Conservation (phyloP, 2,329 filamentous ascomycete genomes). For the Colletotrichum shisoi region DNA sequence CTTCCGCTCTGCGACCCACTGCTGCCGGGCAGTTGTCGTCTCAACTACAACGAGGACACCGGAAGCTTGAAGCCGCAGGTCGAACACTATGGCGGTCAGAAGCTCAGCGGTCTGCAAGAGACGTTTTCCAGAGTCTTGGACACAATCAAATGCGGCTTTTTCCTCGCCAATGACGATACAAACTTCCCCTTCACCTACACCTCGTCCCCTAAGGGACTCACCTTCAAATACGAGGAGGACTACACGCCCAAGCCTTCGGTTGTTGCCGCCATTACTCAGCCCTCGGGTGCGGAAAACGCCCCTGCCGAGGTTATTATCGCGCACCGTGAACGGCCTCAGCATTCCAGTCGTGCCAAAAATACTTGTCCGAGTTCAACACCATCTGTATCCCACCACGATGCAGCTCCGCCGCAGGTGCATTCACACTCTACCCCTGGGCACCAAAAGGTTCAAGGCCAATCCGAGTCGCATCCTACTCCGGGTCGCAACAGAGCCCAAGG, state of each 20-base stretch:
- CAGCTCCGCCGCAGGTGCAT: conserved; percentile 9
- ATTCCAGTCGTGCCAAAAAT: not conserved
- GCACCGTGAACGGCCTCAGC: not conserved
- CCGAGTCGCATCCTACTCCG: conserved; percentile 33
- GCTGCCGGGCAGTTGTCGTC: conserved; percentile 53
- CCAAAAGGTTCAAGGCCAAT: conserved; percentile 16
- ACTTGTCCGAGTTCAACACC: not conserved
- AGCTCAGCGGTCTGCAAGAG: conserved; percentile 20
- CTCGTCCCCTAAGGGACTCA: conserved; percentile 29
- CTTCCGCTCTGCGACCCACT: conserved; percentile 52
- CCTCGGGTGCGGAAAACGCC: not conserved
- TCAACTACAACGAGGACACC: conserved; percentile 49
- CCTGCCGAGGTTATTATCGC: not conserved
- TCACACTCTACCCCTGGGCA: conserved; percentile 26
- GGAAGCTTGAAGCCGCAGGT: conserved; percentile 52
- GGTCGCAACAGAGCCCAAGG: conserved; percentile 18
- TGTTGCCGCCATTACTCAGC: not conserved
- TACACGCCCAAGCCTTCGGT: conserved; percentile 17
- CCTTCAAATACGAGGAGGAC: conserved; percentile 30
- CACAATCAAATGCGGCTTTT: conserved; percentile 58
- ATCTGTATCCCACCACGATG: not conserved
- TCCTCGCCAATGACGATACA: conserved; percentile 53
- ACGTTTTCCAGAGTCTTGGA: conserved; percentile 57
- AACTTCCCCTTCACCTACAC: conserved; percentile 32
- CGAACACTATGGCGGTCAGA: conserved; percentile 45